A percentile compares a stretch with the other conserved stretches of the same genome.
Evolutionary conservation across 1,284 basidiomycete species (phyloP).

Genomic region (Boletellus deceptivus): DNA sequence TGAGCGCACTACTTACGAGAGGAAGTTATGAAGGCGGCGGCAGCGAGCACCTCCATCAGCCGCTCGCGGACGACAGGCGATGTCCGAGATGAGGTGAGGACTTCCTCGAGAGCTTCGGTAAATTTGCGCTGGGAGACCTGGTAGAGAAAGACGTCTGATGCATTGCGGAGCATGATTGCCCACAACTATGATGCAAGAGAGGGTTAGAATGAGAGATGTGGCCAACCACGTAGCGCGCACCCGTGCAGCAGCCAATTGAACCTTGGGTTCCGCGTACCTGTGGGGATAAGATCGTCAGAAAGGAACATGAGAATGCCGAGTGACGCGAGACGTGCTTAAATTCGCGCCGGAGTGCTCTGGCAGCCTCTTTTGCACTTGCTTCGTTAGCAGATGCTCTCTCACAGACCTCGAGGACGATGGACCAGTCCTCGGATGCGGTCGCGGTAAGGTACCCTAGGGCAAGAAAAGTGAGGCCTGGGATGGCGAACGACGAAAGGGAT

Average conservation of each 20-base stretch:
- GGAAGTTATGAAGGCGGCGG: conserved; percentile 64
- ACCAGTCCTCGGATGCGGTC: conserved; percentile 75
- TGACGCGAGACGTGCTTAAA: conserved; percentile 56
- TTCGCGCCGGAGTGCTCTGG: conserved; percentile 68
- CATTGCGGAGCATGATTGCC: conserved; percentile 80
- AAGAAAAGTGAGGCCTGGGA: conserved; percentile 5
- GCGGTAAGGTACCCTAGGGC: conserved; percentile 66
- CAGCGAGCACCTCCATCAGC: conserved; percentile 67
- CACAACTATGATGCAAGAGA: conserved; percentile 52
- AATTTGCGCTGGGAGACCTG: conserved; percentile 76
- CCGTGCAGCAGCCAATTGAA: conserved; percentile 68
- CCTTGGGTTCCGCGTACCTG: conserved; percentile 68
- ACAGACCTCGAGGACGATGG: conserved; percentile 73
- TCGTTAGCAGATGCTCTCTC: conserved; percentile 69
- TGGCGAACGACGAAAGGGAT: conserved; percentile 1
- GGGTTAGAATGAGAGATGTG: conserved; percentile 3
- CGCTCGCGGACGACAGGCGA: conserved; percentile 72
- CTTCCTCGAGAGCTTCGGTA: conserved; percentile 68
- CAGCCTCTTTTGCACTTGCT: conserved; percentile 68
- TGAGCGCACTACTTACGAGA: conserved; percentile 36
- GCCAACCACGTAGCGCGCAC: conserved; percentile 38
- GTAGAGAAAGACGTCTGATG: conserved; percentile 58
- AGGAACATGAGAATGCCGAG: background rate
- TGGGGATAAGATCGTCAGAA: conserved; percentile 2
- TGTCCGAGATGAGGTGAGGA: conserved; percentile 56